phyloP scores from a whole-genome alignment of 768 basidiomycete genomes.

The Cystobasidium tubakii region DNA sequence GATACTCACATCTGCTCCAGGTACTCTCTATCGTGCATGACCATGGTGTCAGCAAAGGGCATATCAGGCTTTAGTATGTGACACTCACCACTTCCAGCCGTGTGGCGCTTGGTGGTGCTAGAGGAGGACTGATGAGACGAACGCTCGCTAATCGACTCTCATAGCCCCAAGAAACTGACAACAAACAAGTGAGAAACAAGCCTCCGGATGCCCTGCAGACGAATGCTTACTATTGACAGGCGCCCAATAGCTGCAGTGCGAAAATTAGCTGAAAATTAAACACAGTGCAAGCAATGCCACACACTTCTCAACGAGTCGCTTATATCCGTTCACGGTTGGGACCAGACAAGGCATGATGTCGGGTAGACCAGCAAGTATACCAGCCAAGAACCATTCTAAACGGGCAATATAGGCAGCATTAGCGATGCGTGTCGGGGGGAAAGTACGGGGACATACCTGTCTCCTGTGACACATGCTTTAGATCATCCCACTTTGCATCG shows the following conservation, averaged over 20 bases:
- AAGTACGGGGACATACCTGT: background rate
- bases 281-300: background rate
- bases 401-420: slow-evolving; percentile 48
- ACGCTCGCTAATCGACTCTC: slow-evolving; percentile 89
- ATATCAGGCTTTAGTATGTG: background rate
- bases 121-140: slow-evolving; percentile 85
- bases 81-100: slow-evolving; percentile 65
- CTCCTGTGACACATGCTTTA: slow-evolving; percentile 71
- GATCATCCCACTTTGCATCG: slow-evolving; percentile 71
- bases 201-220: background rate
- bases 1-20: slow-evolving; percentile 82
- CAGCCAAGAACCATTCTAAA: slow-evolving; percentile 85
- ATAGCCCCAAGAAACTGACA: slow-evolving; percentile 66
- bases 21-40: slow-evolving; percentile 57
- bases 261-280: background rate
- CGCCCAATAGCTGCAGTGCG: slow-evolving; percentile 42
- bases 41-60: background rate
- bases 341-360: slow-evolving; percentile 64
- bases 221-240: slow-evolving; percentile 38
- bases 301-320: slow-evolving; percentile 66
- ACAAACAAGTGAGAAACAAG: background rate
- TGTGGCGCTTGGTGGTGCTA: slow-evolving; percentile 71
- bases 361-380: slow-evolving; percentile 77
- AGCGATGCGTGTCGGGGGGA: background rate
- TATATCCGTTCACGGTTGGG: slow-evolving; percentile 57